Base-by-base conservation (phyloP, 192 early-diverging fungal genomes). In the Geosiphon pyriformis region DNA sequence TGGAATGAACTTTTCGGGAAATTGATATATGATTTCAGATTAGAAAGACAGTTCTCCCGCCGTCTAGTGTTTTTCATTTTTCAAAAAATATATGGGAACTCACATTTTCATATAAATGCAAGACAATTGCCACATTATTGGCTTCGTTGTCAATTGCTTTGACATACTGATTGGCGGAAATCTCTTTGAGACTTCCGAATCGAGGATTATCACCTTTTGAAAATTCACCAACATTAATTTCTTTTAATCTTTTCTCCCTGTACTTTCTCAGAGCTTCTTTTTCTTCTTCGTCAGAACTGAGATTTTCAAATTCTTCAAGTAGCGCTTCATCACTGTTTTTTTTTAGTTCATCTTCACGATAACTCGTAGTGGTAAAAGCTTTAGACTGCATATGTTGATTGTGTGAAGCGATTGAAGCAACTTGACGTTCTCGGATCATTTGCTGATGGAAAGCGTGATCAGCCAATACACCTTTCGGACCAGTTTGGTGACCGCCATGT, bases 381-480 rank as follows among this genome's bases (percentile, higher is more conserved):
- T 76, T 74, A 25, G 79, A 57, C 1, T 76, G 18, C 70, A 85
- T 71, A 33, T 73, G 69, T 0, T 74, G 73, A 56, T 85, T 82
- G 52, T 79, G 67, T 17, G 73, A 71, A 33, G 68, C 37, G 3
- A 71, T 68, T 0, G 59, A 37, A 3, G 72, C 67, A 1, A 60
- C 25, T 4, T 75, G 52, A n/a, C 62, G 62, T 63, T 73, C 73
- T 17, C 62, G 47, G 48, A 71, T 57, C 32, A 73, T 60, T 27
- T 74, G 69, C 10, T 77, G 61, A 54, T 85, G 75, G 59, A 78
- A 75, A 20, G 63, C 76, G 32, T 81, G 78, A 64, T 85, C 83
- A 4, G 81, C 78, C 25, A 80, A 70, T 1, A 85, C 81, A 47
- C 81, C 83, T 61, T 85, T 85, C 47, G 83, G 83, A 3, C 83